A percentile compares a stretch with the other conserved stretches of the same genome.
Evolutionary conservation across 2,329 filamentous ascomycete genomes (phyloP).

Genomic region (Colletotrichum liaoningense): DNA sequence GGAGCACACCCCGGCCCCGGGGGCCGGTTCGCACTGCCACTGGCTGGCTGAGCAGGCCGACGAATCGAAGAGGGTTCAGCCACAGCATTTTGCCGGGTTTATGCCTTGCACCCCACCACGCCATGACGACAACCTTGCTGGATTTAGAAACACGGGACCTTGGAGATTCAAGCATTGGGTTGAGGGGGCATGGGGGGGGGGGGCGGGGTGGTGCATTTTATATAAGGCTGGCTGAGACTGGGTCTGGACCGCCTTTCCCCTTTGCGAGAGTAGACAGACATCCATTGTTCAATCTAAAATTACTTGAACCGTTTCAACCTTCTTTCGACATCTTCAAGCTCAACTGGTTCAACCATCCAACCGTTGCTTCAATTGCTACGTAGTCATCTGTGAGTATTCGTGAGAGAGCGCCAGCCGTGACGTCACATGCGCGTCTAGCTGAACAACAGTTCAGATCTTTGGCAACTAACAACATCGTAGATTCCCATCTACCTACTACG

Average conservation of each 20-base stretch:
- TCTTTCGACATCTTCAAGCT: background rate
- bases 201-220: slow-evolving; percentile 1
- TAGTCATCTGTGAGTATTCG: background rate
- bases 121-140: slow-evolving; percentile 33
- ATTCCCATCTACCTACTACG: background rate
- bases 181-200: background rate
- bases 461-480: background rate
- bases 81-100: slow-evolving; percentile 3
- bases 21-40: slow-evolving; percentile 10
- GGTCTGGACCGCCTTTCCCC: slow-evolving; percentile 21
- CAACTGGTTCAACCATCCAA: background rate
- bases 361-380: background rate
- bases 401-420: background rate
- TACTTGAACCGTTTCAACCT: background rate
- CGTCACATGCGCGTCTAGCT: slow-evolving; percentile 4
- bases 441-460: background rate
- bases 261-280: background rate
- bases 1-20: background rate
- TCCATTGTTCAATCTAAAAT: background rate
- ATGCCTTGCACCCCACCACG: slow-evolving; percentile 9
- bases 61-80: slow-evolving; percentile 21
- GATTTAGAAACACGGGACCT: slow-evolving; percentile 28
- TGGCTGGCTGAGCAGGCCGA: slow-evolving; percentile 16
- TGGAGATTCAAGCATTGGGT: slow-evolving; percentile 22
- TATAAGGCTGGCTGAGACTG: slow-evolving; percentile 21